A percentile compares a stretch with the other conserved stretches of the same genome.
Evolutionary conservation across 352 stramenopile species (phyloP).

Genomic region (Pythium rishiriense): DNA sequence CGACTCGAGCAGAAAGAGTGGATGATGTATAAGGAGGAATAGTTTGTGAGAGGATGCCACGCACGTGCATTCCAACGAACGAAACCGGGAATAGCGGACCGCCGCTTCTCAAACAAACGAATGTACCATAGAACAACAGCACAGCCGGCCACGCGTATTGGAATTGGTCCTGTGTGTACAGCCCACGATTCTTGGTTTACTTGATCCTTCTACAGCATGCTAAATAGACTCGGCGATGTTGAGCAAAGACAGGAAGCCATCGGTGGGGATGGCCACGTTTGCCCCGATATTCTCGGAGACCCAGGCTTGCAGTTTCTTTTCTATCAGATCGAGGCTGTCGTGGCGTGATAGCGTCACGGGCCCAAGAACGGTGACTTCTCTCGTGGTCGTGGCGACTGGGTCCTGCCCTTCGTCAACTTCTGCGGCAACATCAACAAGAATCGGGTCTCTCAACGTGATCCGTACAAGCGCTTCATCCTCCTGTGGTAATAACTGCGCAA

Average conservation of each 20-base stretch:
- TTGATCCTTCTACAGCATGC: not conserved
- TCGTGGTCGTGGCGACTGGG: conserved; percentile 3
- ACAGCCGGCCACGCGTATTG: not conserved
- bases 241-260: conserved; percentile 55
- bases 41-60: too few species aligned
- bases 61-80: not conserved
- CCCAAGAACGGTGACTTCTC: conserved; percentile 39
- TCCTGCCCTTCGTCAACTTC: conserved; percentile 16
- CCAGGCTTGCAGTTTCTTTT: conserved; percentile 57
- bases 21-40: conserved; percentile 72
- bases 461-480: conserved; percentile 52
- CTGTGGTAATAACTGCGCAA: conserved; percentile 40
- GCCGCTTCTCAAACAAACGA: too few species aligned
- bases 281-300: conserved; percentile 45
- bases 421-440: conserved; percentile 27
- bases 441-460: conserved; percentile 49
- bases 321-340: conserved; percentile 56
- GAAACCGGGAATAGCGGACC: too few species aligned
- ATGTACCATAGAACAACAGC: conserved; percentile 9
- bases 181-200: not conserved
- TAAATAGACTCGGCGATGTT: conserved; percentile 43
- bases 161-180: not conserved
- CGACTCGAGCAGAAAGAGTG: conserved; percentile 65
- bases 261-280: conserved; percentile 30
- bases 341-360: conserved; percentile 49